Conservation (phyloP, 345 rosid genomes). For the Gossypium mustelinum region DNA sequence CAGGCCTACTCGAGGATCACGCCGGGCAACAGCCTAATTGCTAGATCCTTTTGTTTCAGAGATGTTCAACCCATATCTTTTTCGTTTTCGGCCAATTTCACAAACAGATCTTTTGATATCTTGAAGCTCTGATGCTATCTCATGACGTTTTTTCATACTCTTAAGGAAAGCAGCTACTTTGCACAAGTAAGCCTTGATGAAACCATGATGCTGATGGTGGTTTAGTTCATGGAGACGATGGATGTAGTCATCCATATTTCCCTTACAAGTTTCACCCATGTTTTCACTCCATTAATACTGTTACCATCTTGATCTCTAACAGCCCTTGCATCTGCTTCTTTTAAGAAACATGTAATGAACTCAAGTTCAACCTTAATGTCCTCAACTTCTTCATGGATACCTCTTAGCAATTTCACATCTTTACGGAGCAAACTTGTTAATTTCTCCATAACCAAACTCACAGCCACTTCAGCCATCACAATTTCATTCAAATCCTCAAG, state of each 20-base stretch:
- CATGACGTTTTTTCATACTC: neutral
- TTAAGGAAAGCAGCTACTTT: neutral
- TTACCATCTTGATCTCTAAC: neutral
- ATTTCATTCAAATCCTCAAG: neutral
- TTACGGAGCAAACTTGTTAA: neutral
- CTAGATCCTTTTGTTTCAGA: neutral
- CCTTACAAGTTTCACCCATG: conserved; percentile 2
- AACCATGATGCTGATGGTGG: neutral
- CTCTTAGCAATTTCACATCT: neutral
- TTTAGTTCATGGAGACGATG: neutral
- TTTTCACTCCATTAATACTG: neutral
- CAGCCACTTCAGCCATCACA: neutral
- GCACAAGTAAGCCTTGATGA: neutral
- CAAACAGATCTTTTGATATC: neutral
- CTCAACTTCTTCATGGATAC: neutral
- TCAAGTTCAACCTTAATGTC: neutral
- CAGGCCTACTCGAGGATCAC: neutral
- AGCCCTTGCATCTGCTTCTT: conserved; percentile 5
- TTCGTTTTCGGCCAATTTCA: neutral
- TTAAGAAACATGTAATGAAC: conserved; percentile 2
- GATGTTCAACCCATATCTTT: neutral
- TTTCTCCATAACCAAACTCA: neutral
- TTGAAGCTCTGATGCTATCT: neutral
- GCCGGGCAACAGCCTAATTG: neutral
- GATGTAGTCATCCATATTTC: neutral